Conservation (phyloP, 2,329 filamentous ascomycete species). For the Aspergillus japonicus region DNA sequence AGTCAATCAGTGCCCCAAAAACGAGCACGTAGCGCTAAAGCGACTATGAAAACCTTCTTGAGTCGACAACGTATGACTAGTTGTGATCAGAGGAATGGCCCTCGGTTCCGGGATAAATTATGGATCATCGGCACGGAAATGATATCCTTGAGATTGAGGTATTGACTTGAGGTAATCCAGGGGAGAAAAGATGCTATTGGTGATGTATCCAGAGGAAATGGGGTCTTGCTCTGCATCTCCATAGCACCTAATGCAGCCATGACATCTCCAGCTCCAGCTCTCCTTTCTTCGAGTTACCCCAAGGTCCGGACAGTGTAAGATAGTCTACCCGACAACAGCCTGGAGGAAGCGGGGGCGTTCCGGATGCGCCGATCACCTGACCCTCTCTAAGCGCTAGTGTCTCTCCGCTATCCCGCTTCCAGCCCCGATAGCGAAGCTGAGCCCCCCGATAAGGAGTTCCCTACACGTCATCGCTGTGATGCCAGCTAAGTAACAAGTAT, state of each 20-base stretch:
- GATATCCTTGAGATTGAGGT: not conserved
- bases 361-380: slow-evolving; percentile 28
- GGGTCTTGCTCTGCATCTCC: not conserved
- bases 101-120: not conserved
- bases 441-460: slow-evolving; percentile 3
- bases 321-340: not conserved
- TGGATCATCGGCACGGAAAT: not conserved
- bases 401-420: slow-evolving; percentile 11
- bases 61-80: not conserved
- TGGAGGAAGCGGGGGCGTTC: slow-evolving; percentile 7
- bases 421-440: slow-evolving; percentile 8
- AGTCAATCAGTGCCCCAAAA: not conserved
- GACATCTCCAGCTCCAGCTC: not conserved
- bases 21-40: not conserved
- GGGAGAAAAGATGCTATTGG: not conserved
- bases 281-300: not conserved
- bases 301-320: not conserved
- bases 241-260: not conserved
- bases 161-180: not conserved
- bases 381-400: slow-evolving; percentile 6
- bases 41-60: not conserved
- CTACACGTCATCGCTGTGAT: slow-evolving; percentile 19
- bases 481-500: not conserved
- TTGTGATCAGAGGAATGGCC: too few relatives aligned
- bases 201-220: not conserved